Evolutionary conservation across 1,284 basidiomycete species (phyloP), one percentile per base, ranked within the genome.

Genomic region (Ustilago nuda): DNA sequence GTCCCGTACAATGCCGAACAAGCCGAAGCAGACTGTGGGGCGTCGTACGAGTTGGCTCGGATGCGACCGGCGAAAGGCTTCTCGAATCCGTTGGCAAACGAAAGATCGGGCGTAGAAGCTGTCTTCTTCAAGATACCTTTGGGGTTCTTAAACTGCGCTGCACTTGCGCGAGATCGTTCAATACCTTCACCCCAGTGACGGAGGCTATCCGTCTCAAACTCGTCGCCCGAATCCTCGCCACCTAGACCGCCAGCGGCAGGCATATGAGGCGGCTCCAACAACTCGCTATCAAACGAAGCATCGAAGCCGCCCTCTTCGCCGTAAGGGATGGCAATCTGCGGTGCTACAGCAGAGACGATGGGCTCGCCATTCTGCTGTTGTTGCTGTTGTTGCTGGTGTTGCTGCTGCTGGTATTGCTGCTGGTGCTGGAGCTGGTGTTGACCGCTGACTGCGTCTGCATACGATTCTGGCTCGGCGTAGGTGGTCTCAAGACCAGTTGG

Each of bases 91-190:
- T 65, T 65, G 52, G 56, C 56, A 15, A 76, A 55, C 54, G 70
- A 61, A n/a, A 77, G 64, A 19, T 81, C 69, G 5, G 74, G 67
- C 15, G 60, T 75, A 35, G 78, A 80, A 43, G 65, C 63, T 23
- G 71, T 80, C 61, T 72, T 63, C 89, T 97, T 98, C 75, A 98
- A 87, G 76, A 98, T 98, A 41, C 95, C 92, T 86, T 90, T 93
- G 51, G 91, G 88, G 8, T 95, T 94, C 78, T 87, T 84, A 88
- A 89, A 74, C 88, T 88, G 86, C 87, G 88, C 90, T 66, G 91
- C 87, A 83, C 92, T 91, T 73, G 89, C 89, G 61, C 72, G 85
- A 79, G 83, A 86, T 90, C 92, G 92, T 91, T 94, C 56, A 91
- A 88, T 84, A 88, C 89, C 85, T 89, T 92, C 78, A 91, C 91